Conservation (phyloP, 73 alveolate genomes). For the Symbiodinium natans region DNA sequence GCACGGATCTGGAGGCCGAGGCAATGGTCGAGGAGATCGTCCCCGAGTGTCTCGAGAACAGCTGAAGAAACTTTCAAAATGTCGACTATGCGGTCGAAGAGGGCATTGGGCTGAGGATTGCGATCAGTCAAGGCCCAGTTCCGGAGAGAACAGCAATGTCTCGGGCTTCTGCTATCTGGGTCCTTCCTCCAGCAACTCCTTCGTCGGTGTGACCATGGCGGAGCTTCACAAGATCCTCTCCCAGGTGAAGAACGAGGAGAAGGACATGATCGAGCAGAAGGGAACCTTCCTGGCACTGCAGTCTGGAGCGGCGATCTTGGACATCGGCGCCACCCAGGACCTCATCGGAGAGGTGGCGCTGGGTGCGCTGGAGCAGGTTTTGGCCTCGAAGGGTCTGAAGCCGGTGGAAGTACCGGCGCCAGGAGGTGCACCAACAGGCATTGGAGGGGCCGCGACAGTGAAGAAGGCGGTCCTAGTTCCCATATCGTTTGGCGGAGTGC, state of each 20-base stretch:
- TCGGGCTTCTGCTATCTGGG: background rate
- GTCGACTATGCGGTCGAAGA: background rate
- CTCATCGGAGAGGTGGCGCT: background rate
- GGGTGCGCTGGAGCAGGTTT: background rate
- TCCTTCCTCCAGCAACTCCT: background rate
- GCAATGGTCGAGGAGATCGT: too few relatives aligned
- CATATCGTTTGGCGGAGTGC: background rate
- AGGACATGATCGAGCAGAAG: too few relatives aligned
- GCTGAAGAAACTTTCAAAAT: conserved; percentile 1
- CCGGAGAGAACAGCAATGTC: background rate
- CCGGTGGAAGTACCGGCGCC: background rate
- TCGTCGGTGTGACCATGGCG: too few relatives aligned
- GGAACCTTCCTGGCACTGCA: background rate
- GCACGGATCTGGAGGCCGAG: too few relatives aligned
- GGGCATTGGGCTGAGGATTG: conserved; percentile 82
- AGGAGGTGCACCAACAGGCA: background rate
- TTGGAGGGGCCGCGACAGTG: conserved; percentile 2
- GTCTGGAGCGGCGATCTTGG: conserved; percentile 20
- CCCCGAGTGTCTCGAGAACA: background rate
- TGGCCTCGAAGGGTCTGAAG: background rate
- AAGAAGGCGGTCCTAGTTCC: background rate
- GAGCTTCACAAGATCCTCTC: too few relatives aligned
- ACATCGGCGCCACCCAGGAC: conserved; percentile 61
- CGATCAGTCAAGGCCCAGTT: background rate
- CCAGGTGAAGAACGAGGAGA: too few relatives aligned